Base-by-base conservation (phyloP, 2,329 filamentous ascomycete genomes). In the Intubia oerlemansii region DNA sequence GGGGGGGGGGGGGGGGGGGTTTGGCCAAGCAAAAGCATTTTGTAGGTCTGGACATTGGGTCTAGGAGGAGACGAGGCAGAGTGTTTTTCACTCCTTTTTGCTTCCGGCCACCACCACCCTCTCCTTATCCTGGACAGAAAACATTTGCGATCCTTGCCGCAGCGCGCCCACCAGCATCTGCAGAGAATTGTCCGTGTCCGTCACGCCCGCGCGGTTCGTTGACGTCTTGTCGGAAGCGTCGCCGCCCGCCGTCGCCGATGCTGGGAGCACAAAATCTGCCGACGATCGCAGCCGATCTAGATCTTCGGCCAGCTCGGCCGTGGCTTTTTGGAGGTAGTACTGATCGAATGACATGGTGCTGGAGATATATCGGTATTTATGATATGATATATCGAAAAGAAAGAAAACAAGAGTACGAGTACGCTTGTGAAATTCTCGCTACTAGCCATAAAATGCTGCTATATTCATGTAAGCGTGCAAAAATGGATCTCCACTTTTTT, bases 251-350 rank as follows among this genome's bases (percentile, higher is more conserved):
- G 50, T 52, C 6, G 59, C 62, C 66, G 33, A 54, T 6, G 22
- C 27, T 10, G 30, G 26, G 17, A 32, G 54, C 43, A 67, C 70
- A 51, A 81, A 84, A 48, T 82, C 76, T 39, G 68, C 64, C 8
- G 76, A 71, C 7, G 42, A 47, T 37, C 76, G 66, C 36, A 81
- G 56, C 46, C 68, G 67, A 50, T 79, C 69, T 20, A 84, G 57
- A 44, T 82, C 76, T 38, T 80, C 71, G 10, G 70, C 66, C 31
- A 84, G 68, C 44, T 82, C 76, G 29, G 58, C 53, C 1, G 76
- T 78, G 5, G 69, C 55, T 34, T 65, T 67, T 40, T 74, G 67
- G 26, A 82, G 61, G 46, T 81, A 81, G 45, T 67, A 73, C 7
- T 66, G 53, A 7, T 60, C 13, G n/a, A 34, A 34, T 7, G 27